Evolutionary conservation across 306 rosid genomes (phyloP).

Genomic region (Mucuna pruriens): DNA sequence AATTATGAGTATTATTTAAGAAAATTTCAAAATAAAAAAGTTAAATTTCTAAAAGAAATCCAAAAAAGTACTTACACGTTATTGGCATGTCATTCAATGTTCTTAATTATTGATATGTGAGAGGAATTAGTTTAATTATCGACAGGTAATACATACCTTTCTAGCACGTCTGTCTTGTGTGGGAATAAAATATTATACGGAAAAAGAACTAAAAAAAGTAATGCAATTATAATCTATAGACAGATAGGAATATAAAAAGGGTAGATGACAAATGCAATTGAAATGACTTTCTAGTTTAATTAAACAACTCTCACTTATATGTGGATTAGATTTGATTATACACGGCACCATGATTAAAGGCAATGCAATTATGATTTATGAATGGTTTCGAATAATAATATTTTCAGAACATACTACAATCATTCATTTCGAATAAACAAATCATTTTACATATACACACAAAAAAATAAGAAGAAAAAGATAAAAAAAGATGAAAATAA

Average conservation of each 20-base stretch:
- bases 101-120: slow-evolving; percentile 24
- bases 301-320: slow-evolving; percentile 11
- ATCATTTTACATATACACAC: too few species aligned
- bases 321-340: slow-evolving; percentile 26
- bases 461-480: too few species aligned
- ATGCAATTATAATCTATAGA: not conserved
- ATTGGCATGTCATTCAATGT: not conserved
- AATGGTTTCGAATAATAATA: not conserved
- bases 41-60: too few species aligned
- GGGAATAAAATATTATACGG: not conserved
- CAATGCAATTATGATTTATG: slow-evolving; percentile 2
- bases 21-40: too few species aligned
- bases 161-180: not conserved
- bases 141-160: not conserved
- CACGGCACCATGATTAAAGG: slow-evolving; percentile 9
- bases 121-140: not conserved
- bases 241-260: not conserved
- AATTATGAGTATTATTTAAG: too few species aligned
- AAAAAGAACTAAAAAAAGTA: not conserved
- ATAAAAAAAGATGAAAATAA: too few species aligned
- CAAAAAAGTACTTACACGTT: not conserved
- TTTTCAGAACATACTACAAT: slow-evolving; percentile 8
- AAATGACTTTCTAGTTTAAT: slow-evolving; percentile 29
- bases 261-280: slow-evolving; percentile 18
- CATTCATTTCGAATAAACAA: not conserved